Base-by-base conservation (phyloP, 805 yeast genomes). In the Metschnikowia rubicola region DNA sequence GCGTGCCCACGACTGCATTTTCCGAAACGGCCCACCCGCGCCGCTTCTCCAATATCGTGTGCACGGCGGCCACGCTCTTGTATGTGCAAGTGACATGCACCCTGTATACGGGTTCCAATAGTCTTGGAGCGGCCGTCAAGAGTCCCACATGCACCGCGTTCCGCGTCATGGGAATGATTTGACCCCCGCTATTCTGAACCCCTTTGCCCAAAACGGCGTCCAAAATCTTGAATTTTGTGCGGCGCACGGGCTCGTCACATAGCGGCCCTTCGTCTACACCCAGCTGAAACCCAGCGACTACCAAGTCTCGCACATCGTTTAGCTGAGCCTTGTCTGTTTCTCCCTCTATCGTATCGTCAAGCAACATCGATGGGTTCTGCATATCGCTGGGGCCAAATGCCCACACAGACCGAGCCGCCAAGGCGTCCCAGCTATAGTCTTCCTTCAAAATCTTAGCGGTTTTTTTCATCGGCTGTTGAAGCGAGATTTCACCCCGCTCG, bases 201-300 rank as follows among this genome's bases (percentile, higher is more conserved):
- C 72, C 68, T 0, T 71, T 65, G 6, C 84, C 74, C 3, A 86
- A 58, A 0, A 69, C 67, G 0, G 80, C 78, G 47, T 83, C 88
- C 39, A 88, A 71, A 35, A 94, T 74, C 46, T 81, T 80, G 64
- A 94, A 89, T 52, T 79, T 81, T 6, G 84, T 80, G 44, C 83
- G 78, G 44, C 87, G 68, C 7, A 94, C 73, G 0, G 87, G 84
- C 60, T 89, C 97, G 50, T 86, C 96, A 51, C 95, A 82, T n/a
- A 94, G 69, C 0, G 99, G 99, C 0, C 99, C 99, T 57, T 88
- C 96, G 46, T 80, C 73, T 0, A 79, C 73, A 2, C 86, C 84
- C 94, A 96, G 87, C 56, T 78, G 76, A 66, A 92, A 94, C 0
- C 98, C 99, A 54, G 83, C 84, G 2, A 71, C 66, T 1, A 91